These are phyloP conservation scores for Eutrema heterophyllum DNA, from an alignment of 345 rosid genomes.

Conservation along the genomic window DNA sequence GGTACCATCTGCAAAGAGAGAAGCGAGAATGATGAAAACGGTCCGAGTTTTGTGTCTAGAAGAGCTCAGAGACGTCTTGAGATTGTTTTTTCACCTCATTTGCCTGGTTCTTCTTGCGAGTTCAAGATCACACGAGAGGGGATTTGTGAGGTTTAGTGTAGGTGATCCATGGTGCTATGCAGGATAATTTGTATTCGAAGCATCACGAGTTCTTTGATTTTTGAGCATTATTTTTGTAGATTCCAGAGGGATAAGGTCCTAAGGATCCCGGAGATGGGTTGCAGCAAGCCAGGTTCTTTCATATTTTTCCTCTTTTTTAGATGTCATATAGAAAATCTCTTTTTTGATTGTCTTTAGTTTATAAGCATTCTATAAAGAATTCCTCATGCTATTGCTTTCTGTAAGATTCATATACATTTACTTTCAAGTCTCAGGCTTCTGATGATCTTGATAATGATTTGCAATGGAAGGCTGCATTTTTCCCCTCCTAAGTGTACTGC, in stretches of 20 bases:
- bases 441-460: neutral
- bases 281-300: slow-evolving; percentile 15
- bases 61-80: slow-evolving; percentile 46
- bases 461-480: neutral
- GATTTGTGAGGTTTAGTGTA: slow-evolving; percentile 36
- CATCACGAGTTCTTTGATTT: neutral
- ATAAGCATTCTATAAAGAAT: neutral
- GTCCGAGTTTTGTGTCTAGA: slow-evolving; percentile 18
- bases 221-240: slow-evolving; percentile 5
- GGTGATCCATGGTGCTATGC: neutral
- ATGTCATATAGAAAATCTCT: neutral
- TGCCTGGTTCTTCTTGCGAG: slow-evolving; percentile 57
- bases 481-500: neutral
- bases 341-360: neutral
- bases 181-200: neutral
- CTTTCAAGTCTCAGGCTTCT: neutral
- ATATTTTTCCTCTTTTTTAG: neutral
- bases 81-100: slow-evolving; percentile 71
- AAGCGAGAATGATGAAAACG: slow-evolving; percentile 9
- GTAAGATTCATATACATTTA: neutral
- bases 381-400: neutral
- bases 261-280: neutral
- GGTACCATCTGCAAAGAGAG: slow-evolving; percentile 26
- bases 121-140: slow-evolving; percentile 59
- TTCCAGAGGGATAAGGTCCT: neutral